Evolutionary conservation across 2,329 filamentous ascomycete species (phyloP).

Genomic region (Rhinocladiella mackenziei): DNA sequence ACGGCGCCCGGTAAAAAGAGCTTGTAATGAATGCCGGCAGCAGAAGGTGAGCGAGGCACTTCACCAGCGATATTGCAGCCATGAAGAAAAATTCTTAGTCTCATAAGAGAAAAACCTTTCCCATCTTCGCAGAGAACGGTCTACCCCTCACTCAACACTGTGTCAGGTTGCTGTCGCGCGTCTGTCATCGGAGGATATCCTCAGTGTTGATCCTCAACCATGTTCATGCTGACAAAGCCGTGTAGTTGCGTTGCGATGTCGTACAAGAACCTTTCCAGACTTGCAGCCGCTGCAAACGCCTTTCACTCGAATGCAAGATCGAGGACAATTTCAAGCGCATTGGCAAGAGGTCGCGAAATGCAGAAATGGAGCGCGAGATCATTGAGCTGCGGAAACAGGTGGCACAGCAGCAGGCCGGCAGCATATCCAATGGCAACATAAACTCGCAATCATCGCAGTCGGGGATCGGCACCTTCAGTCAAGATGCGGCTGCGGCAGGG

Average conservation of each 20-base stretch:
- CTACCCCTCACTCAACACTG: background rate
- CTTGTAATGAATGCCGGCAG: conserved; percentile 66
- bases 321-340: conserved; percentile 66
- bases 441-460: conserved; percentile 9
- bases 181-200: background rate
- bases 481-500: conserved; percentile 48
- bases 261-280: conserved; percentile 59
- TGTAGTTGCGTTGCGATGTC: conserved; percentile 63
- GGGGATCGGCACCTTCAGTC: conserved; percentile 33
- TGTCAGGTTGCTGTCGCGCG: background rate
- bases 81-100: too few relatives aligned
- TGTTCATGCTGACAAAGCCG: conserved; percentile 18
- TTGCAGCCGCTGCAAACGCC: conserved; percentile 60
- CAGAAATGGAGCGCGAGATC: conserved; percentile 59
- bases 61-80: too few relatives aligned
- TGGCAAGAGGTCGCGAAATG: conserved; percentile 63
- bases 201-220: background rate
- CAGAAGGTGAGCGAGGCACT: conserved; percentile 55
- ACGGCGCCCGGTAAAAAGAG: conserved; percentile 55
- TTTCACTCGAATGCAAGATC: conserved; percentile 62
- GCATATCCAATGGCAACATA: conserved; percentile 4
- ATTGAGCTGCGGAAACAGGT: conserved; percentile 49
- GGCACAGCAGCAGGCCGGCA: conserved; percentile 32
- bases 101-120: too few relatives aligned
- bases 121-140: background rate